Base-by-base conservation (phyloP, 306 rosid species). In the Casuarina cunninghamiana region DNA sequence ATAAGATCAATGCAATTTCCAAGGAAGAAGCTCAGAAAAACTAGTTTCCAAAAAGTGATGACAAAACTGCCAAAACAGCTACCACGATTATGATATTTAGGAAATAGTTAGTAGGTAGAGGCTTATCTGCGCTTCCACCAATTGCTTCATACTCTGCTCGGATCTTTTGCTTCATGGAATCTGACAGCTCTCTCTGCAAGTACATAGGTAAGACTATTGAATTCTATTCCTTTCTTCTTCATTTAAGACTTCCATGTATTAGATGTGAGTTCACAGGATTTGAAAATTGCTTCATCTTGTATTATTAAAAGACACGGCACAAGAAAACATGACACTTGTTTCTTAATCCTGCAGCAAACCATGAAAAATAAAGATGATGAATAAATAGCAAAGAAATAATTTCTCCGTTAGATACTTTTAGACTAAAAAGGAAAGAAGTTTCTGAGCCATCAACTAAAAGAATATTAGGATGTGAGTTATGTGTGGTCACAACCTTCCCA, bases 121-220 rank as follows among this genome's bases (percentile, higher is more conserved):
- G 90, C 93, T 88, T 93, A 81, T 95, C 96, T 86, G 99, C 91
- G 86, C 91, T 93, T 77, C 97, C 97, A 54, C 98, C 99, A 51
- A 91, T 2, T 3, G 89, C 91, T 90, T 91, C 88, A 77, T 89
- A 87, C 80, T 91, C 97, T 60, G 93, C 97, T 55, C 91, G 93
- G 67, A 91, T 91, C 90, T 93, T 96, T 91, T 91, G 89, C 94
- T 84, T 91, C 97, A 90, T 90, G 46, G 83, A 9, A 3, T 87
- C 90, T 71, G 91, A 96, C 76, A 91, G 89, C 88, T 88, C 97
- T 83, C 75, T 90, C 97, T 91, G 97, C 97, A 93, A 88, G 86
- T 91, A 93, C 83, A 93, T 86, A 86, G 88, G 83, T 82, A 84
- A 91, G 77, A 83, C 96, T 85, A 85, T 46, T 87, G 94, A 93